Conservation (phyloP, 179 eudicot species). For the Gypsophila paniculata region DNA sequence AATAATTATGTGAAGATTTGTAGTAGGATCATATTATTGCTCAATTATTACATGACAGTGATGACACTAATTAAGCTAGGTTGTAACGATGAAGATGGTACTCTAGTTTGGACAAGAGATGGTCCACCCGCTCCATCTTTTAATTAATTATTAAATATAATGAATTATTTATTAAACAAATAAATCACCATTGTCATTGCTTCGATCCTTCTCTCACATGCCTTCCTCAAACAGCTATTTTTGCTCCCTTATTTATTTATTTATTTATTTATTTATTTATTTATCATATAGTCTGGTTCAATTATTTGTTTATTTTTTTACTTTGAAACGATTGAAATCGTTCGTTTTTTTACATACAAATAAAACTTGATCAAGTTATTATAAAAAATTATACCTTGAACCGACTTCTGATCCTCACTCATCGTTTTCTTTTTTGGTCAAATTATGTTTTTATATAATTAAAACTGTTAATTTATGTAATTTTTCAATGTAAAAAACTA, state of each 20-base stretch:
- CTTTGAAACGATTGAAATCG: too few relatives aligned
- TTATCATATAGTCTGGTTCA: too few relatives aligned
- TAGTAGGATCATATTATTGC: not conserved
- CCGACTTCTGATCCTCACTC: too few relatives aligned
- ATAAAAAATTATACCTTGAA: too few relatives aligned
- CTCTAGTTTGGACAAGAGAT: conserved; percentile 22
- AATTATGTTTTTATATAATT: too few relatives aligned
- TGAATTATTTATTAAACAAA: not conserved
- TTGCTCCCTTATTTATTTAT: conserved; percentile 5
- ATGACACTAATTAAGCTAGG: not conserved
- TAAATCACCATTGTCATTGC: not conserved
- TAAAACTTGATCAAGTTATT: too few relatives aligned
- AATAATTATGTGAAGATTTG: too few relatives aligned
- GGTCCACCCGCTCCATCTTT: conserved; percentile 20
- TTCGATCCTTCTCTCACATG: conserved; percentile 12
- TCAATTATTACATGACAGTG: conserved; percentile 14
- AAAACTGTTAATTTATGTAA: too few relatives aligned
- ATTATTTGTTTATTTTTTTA: too few relatives aligned
- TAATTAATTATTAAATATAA: not conserved
- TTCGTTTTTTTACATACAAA: too few relatives aligned
- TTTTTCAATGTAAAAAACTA: too few relatives aligned
- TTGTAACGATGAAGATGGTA: not conserved
- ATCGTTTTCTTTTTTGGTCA: too few relatives aligned
- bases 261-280: not conserved
- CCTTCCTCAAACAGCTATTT: conserved; percentile 11